Evolutionary conservation across 805 yeast species (phyloP).

Genomic region (Schizosaccharomyces japonicus): DNA sequence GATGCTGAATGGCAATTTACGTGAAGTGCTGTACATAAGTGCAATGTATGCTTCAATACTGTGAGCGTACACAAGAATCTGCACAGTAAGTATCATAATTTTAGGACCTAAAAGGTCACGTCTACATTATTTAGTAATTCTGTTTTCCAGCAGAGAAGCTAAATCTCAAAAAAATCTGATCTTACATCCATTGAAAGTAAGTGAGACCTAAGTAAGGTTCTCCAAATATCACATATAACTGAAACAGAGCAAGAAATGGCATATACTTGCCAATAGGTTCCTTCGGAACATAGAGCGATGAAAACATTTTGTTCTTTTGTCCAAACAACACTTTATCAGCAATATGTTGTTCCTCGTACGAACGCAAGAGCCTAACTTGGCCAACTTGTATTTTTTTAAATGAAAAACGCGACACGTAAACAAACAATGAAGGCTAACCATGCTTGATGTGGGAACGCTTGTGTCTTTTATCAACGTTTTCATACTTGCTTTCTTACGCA

Average conservation of each 20-base stretch:
- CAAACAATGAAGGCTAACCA: background rate
- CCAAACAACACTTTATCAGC: too few relatives aligned
- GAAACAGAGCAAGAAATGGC: background rate
- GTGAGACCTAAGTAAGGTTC: background rate
- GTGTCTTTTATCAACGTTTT: background rate
- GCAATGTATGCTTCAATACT: background rate
- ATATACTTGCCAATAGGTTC: background rate
- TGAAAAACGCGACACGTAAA: background rate
- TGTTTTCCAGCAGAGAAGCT: background rate
- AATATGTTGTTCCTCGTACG: too few relatives aligned
- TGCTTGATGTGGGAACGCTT: background rate
- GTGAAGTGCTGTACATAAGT: background rate
- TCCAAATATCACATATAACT: background rate
- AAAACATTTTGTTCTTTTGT: background rate
- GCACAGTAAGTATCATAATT: background rate
- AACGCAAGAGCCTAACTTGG: background rate
- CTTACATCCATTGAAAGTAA: background rate
- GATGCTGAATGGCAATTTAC: background rate
- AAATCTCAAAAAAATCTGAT: background rate
- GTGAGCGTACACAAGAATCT: background rate
- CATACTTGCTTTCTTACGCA: too few relatives aligned
- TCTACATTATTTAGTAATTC: background rate
- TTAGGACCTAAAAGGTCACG: background rate
- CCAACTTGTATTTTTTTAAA: background rate
- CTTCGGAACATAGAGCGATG: background rate